phyloP scores from a whole-genome alignment of 306 rosid genomes.

The Pyrus pyrifolia region DNA sequence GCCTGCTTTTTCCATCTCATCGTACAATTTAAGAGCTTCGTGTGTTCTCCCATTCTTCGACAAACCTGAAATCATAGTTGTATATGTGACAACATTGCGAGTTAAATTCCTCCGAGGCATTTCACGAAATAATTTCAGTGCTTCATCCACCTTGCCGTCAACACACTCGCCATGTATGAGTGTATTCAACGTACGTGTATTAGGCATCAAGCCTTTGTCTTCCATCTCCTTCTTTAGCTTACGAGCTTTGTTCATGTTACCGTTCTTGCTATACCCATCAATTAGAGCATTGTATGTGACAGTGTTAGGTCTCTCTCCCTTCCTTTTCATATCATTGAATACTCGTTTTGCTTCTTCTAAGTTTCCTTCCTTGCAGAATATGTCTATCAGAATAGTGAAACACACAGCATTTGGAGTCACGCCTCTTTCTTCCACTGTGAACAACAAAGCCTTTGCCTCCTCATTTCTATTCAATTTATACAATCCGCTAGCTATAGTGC shows the following conservation, averaged over 20 bases:
- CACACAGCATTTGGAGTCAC: constrained; percentile 50
- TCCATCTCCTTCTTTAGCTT: constrained; percentile 49
- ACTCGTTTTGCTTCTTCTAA: constrained; percentile 56
- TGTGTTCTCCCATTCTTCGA: constrained; percentile 72
- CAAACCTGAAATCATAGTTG: constrained; percentile 67
- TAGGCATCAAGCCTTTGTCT: constrained; percentile 50
- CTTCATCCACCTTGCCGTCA: constrained; percentile 54
- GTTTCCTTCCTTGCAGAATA: constrained; percentile 80
- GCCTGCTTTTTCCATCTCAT: constrained; percentile 59
- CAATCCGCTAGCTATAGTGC: constrained; percentile 56
- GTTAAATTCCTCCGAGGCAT: constrained; percentile 48
- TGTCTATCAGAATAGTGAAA: constrained; percentile 56
- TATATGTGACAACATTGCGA: constrained; percentile 46
- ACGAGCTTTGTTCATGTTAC: constrained; percentile 53
- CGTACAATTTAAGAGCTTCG: constrained; percentile 66
- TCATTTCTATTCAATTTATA: constrained; percentile 40
- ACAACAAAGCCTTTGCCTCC: constrained; percentile 57
- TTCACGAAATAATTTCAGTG: constrained; percentile 50
- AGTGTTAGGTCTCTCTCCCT: constrained; percentile 44
- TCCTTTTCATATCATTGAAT: constrained; percentile 50
- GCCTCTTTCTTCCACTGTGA: constrained; percentile 58
- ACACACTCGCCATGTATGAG: constrained; percentile 70
- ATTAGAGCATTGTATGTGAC: constrained; percentile 64
- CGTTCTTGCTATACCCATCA: constrained; percentile 58
- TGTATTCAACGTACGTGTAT: constrained; percentile 53